These are phyloP conservation scores for Chytriomyces hyalinus DNA, from an alignment of 192 early-diverging fungal species.

Conservation along the genomic window DNA sequence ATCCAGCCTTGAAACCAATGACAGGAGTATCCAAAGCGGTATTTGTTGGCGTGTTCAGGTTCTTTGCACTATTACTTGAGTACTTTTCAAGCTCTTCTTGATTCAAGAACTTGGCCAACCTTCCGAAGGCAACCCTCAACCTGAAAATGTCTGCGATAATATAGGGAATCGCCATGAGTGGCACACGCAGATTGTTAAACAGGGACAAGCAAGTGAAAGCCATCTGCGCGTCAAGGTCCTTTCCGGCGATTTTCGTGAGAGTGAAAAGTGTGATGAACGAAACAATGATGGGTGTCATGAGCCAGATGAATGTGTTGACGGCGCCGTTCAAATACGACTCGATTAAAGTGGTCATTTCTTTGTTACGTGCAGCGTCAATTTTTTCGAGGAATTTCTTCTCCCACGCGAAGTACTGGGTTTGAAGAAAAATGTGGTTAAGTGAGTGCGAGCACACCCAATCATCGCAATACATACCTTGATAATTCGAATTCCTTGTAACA, in stretches of 20 bases:
- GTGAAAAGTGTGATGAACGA: constrained; percentile 64
- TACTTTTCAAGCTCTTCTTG: constrained; percentile 71
- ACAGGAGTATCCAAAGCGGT: constrained; percentile 1
- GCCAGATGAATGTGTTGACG: constrained; percentile 38
- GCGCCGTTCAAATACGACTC: constrained; percentile 27
- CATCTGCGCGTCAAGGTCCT: constrained; percentile 66
- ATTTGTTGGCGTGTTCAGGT: not conserved
- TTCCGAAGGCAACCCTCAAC: constrained; percentile 59
- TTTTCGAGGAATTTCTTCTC: constrained; percentile 43
- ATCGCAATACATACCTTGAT: constrained; percentile 44
- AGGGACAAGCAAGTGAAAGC: constrained; percentile 72
- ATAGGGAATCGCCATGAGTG: constrained; percentile 60
- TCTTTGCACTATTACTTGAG: not conserved
- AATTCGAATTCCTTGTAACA: constrained; percentile 56
- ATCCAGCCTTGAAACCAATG: constrained; percentile 38
- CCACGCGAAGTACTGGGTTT: constrained; percentile 47
- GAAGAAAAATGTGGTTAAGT: not conserved
- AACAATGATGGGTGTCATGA: constrained; percentile 54
- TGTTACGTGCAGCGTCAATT: constrained; percentile 37
- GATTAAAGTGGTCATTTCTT: constrained; percentile 37
- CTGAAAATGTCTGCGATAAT: constrained; percentile 61
- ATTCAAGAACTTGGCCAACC: constrained; percentile 75
- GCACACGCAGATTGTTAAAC: constrained; percentile 66
- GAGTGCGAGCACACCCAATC: not conserved
- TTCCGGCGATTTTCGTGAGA: constrained; percentile 60